Percentiles rank a stretch among this genome's conserved stretches.
Conservation (phyloP, 345 rosid genomes). For the Brassica cretica region DNA sequence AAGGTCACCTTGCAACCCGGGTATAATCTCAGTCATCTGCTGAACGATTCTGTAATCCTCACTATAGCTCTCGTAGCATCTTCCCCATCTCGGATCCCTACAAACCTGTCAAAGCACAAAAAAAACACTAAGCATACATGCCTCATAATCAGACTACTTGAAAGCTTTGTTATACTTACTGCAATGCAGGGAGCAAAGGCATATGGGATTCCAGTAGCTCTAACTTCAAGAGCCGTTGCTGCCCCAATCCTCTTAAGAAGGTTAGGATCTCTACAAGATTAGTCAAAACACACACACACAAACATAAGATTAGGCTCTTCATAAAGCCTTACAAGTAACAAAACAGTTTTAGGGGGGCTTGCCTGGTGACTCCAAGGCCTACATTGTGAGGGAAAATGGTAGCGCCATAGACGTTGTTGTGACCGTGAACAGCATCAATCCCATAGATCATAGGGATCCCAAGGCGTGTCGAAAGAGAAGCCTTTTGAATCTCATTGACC, state of each 20-base stretch:
- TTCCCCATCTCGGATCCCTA: conserved; percentile 90
- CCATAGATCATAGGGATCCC: conserved; percentile 93
- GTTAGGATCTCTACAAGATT: conserved; percentile 56
- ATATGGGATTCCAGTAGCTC: conserved; percentile 77
- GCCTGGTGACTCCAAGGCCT: conserved; percentile 92
- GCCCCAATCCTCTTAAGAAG: conserved; percentile 70
- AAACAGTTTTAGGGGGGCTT: conserved; percentile 4
- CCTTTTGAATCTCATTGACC: conserved; percentile 73
- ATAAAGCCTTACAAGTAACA: conserved; percentile 11
- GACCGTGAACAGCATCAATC: conserved; percentile 94
- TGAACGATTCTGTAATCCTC: conserved; percentile 65
- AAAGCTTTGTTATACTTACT: conserved; percentile 33
- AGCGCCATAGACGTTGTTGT: conserved; percentile 77
- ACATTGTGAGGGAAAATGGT: conserved; percentile 87
- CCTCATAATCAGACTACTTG: background rate
- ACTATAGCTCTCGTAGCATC: conserved; percentile 81
- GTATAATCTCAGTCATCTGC: conserved; percentile 65
- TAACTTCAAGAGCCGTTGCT: conserved; percentile 79
- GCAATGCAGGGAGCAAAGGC: conserved; percentile 77
- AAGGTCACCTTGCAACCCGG: conserved; percentile 68
- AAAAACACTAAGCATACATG: background rate
- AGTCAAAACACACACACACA: conserved; percentile 8
- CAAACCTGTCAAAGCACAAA: conserved; percentile 52
- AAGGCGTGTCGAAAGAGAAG: conserved; percentile 64
- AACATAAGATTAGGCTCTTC: background rate